Percentiles rank a stretch among this genome's conserved stretches.
Evolutionary conservation across 768 basidiomycete species (phyloP).

Genomic region (Tulasnella sp.): DNA sequence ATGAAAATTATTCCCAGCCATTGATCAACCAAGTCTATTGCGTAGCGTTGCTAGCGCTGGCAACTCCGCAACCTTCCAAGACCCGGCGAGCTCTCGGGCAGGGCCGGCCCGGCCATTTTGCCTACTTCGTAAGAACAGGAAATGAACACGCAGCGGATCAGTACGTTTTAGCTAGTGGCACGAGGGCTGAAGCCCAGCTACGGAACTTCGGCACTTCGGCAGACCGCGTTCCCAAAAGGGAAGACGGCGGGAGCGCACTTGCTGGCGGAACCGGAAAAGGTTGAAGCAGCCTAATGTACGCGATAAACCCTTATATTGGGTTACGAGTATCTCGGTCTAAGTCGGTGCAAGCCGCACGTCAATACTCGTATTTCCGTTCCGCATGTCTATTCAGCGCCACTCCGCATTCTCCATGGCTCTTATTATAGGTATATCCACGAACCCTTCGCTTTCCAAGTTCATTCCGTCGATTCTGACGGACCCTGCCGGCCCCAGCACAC

Average conservation of each 20-base stretch:
- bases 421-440: too few species aligned
- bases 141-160: not conserved
- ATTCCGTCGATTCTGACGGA: too few species aligned
- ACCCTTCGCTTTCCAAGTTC: too few species aligned
- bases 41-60: not conserved
- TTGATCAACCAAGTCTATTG: not conserved
- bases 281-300: too few species aligned
- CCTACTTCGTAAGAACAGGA: not conserved
- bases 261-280: too few species aligned
- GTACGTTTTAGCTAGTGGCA: not conserved
- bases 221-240: not conserved
- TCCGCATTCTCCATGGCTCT: too few species aligned
- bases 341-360: too few species aligned
- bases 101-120: not conserved
- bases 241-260: not conserved
- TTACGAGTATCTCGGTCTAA: too few species aligned
- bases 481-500: too few species aligned
- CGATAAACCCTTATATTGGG: too few species aligned
- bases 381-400: too few species aligned
- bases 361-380: too few species aligned
- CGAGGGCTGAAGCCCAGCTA: not conserved
- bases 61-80: not conserved
- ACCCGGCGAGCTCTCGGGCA: not conserved
- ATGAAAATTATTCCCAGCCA: not conserved
- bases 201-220: not conserved